These are phyloP conservation scores for Rhizophagus sp. DNA, from an alignment of 192 early-diverging fungal genomes.

Conservation along the genomic window DNA sequence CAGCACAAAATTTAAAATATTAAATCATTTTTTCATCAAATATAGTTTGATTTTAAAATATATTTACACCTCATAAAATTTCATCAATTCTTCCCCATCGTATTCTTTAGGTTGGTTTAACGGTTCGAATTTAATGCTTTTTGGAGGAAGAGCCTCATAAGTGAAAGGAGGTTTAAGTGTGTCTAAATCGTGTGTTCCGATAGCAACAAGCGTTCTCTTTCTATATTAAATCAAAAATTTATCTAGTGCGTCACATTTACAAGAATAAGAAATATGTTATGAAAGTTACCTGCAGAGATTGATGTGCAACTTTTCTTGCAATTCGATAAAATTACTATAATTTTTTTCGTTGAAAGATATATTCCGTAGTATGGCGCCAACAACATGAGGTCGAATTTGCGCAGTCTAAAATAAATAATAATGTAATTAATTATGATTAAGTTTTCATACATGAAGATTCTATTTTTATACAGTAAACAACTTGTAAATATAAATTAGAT, in stretches of 20 bases:
- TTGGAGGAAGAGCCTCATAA: conserved; percentile 89
- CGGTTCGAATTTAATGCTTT: conserved; percentile 91
- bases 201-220: conserved; percentile 92
- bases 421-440: no score
- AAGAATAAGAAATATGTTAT: not conserved
- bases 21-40: conserved; percentile 3
- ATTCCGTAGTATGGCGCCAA: conserved; percentile 88
- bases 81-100: conserved; percentile 88
- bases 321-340: conserved; percentile 96
- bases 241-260: conserved; percentile 1
- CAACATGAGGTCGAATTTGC: conserved; percentile 81
- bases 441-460: no score
- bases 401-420: conserved; percentile 60
- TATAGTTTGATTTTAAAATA: not conserved
- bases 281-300: conserved; percentile 83
- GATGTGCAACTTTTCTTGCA: conserved; percentile 98
- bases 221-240: conserved; percentile 38
- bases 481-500: no score
- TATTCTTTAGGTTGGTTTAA: conserved; percentile 88
- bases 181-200: conserved; percentile 98
- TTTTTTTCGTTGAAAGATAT: conserved; percentile 77
- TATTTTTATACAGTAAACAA: no score
- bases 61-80: conserved; percentile 72
- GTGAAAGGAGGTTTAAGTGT: conserved; percentile 93
- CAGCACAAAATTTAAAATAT: conserved; percentile 11